Evolutionary conservation across 441 rosid genomes (phyloP).

Genomic region (Adansonia madagascariensis): DNA sequence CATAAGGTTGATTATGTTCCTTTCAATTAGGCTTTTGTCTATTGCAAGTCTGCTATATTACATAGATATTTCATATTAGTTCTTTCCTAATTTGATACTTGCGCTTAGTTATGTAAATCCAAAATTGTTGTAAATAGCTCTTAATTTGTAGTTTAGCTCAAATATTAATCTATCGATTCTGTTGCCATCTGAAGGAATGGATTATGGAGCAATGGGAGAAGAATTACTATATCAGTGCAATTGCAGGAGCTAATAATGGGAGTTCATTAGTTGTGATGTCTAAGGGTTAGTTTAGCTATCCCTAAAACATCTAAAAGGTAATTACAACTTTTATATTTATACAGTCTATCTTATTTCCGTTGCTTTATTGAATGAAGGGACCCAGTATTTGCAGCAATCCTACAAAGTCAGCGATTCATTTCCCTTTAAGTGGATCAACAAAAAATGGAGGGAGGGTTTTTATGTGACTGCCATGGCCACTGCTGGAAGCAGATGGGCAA

Average conservation of each 20-base stretch:
- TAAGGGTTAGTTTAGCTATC: slow-evolving; percentile 50
- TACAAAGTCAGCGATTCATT: slow-evolving; percentile 95
- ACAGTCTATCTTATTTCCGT: not conserved
- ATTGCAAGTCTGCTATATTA: slow-evolving; percentile 19
- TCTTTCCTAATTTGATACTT: not conserved
- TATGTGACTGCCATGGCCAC: slow-evolving; percentile 95
- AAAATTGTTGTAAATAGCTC: slow-evolving; percentile 18
- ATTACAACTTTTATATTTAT: slow-evolving; percentile 10
- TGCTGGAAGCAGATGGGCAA: slow-evolving; percentile 93
- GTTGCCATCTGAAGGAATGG: slow-evolving; percentile 61
- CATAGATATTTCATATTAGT: not conserved
- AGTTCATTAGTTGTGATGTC: slow-evolving; percentile 89
- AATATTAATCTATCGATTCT: slow-evolving; percentile 17
- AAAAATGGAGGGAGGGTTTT: slow-evolving; percentile 95
- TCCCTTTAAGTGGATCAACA: slow-evolving; percentile 96
- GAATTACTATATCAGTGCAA: slow-evolving; percentile 76
- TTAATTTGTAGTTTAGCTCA: slow-evolving; percentile 17
- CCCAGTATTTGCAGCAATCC: slow-evolving; percentile 89
- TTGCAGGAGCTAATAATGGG: slow-evolving; percentile 78
- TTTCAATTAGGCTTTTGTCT: slow-evolving; percentile 6
- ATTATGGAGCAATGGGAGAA: slow-evolving; percentile 87
- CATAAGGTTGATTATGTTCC: slow-evolving; percentile 66
- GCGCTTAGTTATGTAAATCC: not conserved
- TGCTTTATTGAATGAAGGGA: slow-evolving; percentile 52
- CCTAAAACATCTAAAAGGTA: not conserved